These are phyloP conservation scores for Mycena sp. DNA, from an alignment of 1,284 basidiomycete species.

Conservation along the genomic window DNA sequence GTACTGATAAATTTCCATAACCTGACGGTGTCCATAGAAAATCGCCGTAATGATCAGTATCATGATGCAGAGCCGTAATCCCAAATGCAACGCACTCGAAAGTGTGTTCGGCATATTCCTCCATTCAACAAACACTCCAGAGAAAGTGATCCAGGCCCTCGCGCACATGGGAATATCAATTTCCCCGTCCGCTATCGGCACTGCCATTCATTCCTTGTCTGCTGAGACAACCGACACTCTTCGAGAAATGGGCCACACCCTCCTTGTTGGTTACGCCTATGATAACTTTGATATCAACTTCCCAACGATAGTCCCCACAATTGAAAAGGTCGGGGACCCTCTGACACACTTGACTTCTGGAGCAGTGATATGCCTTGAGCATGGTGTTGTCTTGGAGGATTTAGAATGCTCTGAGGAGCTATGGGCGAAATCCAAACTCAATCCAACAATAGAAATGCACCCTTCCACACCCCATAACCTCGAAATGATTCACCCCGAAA, in stretches of 20 bases:
- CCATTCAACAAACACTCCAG: constrained; percentile 9
- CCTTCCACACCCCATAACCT: neutral
- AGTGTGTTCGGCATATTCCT: constrained; percentile 8
- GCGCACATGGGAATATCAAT: constrained; percentile 40
- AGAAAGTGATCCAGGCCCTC: constrained; percentile 30
- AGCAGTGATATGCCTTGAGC: constrained; percentile 32
- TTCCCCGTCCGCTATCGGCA: constrained; percentile 30
- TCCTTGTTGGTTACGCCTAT: constrained; percentile 39
- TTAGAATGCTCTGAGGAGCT: constrained; percentile 38
- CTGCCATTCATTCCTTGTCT: constrained; percentile 34
- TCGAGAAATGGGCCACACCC: constrained; percentile 28
- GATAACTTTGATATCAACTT: constrained; percentile 49
- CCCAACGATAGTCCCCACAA: constrained; percentile 29
- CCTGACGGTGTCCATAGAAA: constrained; percentile 5
- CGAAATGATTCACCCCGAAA: constrained; percentile 23
- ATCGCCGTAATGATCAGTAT: constrained; percentile 10
- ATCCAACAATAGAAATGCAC: neutral
- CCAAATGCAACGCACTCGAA: constrained; percentile 12
- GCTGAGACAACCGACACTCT: constrained; percentile 22
- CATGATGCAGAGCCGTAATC: too few species aligned
- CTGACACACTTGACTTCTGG: constrained; percentile 43
- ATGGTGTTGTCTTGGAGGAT: constrained; percentile 32
- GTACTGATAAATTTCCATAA: neutral
- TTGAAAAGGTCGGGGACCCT: constrained; percentile 33
- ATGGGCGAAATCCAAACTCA: constrained; percentile 30